Evolutionary conservation across 768 basidiomycete genomes (phyloP), one percentile per base, ranked within the genome.

Genomic region (Amanita subjunquillea): DNA sequence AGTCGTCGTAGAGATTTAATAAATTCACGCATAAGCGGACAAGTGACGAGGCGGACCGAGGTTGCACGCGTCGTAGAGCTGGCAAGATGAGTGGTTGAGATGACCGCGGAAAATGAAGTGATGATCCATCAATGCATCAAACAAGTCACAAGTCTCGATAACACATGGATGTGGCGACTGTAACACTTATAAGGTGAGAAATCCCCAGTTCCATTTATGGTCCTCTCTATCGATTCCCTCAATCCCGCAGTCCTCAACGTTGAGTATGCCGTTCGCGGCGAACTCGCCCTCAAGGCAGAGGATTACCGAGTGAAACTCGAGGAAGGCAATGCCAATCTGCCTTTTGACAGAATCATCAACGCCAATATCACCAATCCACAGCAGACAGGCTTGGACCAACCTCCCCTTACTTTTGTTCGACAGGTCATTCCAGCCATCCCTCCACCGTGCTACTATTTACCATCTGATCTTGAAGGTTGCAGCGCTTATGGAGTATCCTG

Each of bases 331-430:
- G 69, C 78, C 57, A 72, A 71, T 22, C 76, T 97, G 13, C 91
- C 92, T 12, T 99, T 98, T 68, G 78, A 82, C 64, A 79, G 81
- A 59, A 76, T 98, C 67, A 95, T 96, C 66, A 87, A 82, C 27
- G 91, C 91, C 55, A 99, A 98, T 70, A 99, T 99, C 55, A 96
- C 96, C 9, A 98, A 99, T 63, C 95, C 96, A 0, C 95, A 99
- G 69, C 94, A 97, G 69, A 85, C 83, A 59, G 93, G 93, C 0
- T 76, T 99, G 49, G 84, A 97, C 68, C 95, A 99, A 64, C 79
- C 84, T 3, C 91, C 94, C 2, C 80, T 98, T 55, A 96, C 95
- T 4, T 98, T 91, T 65, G 78, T 82, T 55, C 76, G 95, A 51
- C 95, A 98, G 85, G 92, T 88, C 57, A 51, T 78, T 60, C 20